Percentiles rank a stretch among this genome's conserved stretches.
Conservation (phyloP, 768 basidiomycete genomes). For the Pisolithus orientalis region DNA sequence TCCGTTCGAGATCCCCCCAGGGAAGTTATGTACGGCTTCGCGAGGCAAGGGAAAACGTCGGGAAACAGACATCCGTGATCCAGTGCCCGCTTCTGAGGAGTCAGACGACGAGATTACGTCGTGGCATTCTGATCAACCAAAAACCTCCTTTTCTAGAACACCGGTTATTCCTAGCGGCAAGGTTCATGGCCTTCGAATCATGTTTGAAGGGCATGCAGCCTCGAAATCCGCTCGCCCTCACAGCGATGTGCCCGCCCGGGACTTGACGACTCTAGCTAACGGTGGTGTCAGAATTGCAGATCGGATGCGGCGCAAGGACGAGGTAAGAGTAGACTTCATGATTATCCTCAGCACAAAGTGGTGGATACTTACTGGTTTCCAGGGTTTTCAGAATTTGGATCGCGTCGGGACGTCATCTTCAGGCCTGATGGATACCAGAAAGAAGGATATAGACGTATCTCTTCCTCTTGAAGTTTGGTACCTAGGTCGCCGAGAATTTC, state of each 20-base stretch:
- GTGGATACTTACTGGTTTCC: neutral
- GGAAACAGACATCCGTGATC: constrained; percentile 4
- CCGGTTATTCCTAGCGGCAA: constrained; percentile 13
- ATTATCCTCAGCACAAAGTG: neutral
- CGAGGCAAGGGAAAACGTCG: constrained; percentile 20
- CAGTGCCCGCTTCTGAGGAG: constrained; percentile 20
- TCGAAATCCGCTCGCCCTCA: neutral
- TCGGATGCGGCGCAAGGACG: constrained; percentile 21
- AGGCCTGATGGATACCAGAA: constrained; percentile 13
- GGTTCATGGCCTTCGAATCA: constrained; percentile 4
- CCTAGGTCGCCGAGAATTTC: constrained; percentile 17
- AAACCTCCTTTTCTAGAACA: neutral
- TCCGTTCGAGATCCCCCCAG: constrained; percentile 19
- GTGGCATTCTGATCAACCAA: constrained; percentile 7
- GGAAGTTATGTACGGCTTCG: neutral
- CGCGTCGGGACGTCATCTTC: constrained; percentile 24
- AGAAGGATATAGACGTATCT: constrained; percentile 1
- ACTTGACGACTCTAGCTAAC: constrained; percentile 1
- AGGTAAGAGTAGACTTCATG: constrained; percentile 13
- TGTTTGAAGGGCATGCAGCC: constrained; percentile 12
- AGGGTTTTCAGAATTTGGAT: constrained; percentile 7
- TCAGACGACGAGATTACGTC: constrained; percentile 15
- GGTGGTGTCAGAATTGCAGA: neutral
- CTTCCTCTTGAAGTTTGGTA: constrained; percentile 24
- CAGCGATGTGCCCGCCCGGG: neutral